Evolutionary conservation across 805 yeast species (phyloP).

Genomic region (Suhomyces sp.): DNA sequence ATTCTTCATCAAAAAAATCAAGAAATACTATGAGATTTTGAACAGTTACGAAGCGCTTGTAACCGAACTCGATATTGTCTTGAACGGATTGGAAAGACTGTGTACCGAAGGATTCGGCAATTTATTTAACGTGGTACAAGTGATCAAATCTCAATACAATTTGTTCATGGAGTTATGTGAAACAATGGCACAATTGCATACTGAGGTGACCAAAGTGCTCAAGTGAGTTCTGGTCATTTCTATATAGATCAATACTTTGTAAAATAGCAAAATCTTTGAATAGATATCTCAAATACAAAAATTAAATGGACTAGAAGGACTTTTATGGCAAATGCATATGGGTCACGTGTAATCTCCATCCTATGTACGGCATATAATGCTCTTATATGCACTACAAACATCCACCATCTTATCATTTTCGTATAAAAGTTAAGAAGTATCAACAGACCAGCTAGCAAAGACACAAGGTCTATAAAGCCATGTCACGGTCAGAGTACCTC

Average conservation of each 20-base stretch:
- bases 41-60: constrained; percentile 62
- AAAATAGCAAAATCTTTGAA: no score
- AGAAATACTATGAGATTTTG: constrained; percentile 47
- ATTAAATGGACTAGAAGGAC: no score
- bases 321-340: constrained; percentile 1
- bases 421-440: no score
- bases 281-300: not conserved
- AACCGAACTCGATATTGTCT: constrained; percentile 56
- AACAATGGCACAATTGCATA: constrained; percentile 67
- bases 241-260: no score
- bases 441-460: no score
- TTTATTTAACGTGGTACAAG: constrained; percentile 50
- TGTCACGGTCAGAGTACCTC: constrained; percentile 26
- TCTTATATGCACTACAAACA: no score
- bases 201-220: constrained; percentile 23
- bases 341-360: not conserved
- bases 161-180: constrained; percentile 76
- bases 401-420: no score
- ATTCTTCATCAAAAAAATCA: constrained; percentile 53
- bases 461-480: no score
- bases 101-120: constrained; percentile 42
- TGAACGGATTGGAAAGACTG: constrained; percentile 41
- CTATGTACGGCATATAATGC: no score
- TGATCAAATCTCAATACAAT: constrained; percentile 65
- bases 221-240: no score